Conservation (phyloP, 2,329 filamentous ascomycete species). For the Emmonsia crescens region DNA sequence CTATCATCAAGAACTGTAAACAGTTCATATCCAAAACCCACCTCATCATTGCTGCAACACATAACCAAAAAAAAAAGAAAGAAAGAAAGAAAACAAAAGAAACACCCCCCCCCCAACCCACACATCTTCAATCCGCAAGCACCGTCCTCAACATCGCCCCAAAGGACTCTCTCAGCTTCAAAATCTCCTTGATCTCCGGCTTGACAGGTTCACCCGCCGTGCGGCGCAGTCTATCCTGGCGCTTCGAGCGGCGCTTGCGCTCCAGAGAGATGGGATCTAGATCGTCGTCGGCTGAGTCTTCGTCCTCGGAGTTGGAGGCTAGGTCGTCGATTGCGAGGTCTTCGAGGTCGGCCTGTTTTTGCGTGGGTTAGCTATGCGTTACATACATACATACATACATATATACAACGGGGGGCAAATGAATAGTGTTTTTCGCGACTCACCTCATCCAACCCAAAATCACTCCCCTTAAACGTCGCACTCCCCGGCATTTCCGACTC, state of each 20-base stretch:
- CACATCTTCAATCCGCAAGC: constrained; percentile 53
- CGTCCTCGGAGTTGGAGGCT: constrained; percentile 51
- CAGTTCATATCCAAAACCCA: no score
- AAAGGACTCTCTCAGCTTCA: constrained; percentile 71
- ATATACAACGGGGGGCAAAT: no score
- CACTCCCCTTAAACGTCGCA: constrained; percentile 58
- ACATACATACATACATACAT: no score
- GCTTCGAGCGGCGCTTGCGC: constrained; percentile 62
- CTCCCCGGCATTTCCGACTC: constrained; percentile 43
- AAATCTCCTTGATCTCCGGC: constrained; percentile 64
- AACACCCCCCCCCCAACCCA: no score
- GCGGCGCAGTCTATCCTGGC: constrained; percentile 64
- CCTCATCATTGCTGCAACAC: no score
- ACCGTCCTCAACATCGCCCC: constrained; percentile 71
- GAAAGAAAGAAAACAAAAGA: background rate
- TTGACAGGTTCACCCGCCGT: constrained; percentile 77
- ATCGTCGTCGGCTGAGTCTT: constrained; percentile 65
- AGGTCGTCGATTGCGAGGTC: constrained; percentile 74
- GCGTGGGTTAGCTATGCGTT: no score
- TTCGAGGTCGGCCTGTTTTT: constrained; percentile 55
- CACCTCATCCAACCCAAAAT: constrained; percentile 82
- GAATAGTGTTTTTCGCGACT: constrained; percentile 14
- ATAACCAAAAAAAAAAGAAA: background rate
- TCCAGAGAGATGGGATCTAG: constrained; percentile 82
- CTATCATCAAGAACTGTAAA: no score